Percentiles rank a stretch among this genome's conserved stretches.
These are phyloP conservation scores for Phytophthora crassamura DNA, from an alignment of 352 stramenopile genomes.

Conservation along the genomic window DNA sequence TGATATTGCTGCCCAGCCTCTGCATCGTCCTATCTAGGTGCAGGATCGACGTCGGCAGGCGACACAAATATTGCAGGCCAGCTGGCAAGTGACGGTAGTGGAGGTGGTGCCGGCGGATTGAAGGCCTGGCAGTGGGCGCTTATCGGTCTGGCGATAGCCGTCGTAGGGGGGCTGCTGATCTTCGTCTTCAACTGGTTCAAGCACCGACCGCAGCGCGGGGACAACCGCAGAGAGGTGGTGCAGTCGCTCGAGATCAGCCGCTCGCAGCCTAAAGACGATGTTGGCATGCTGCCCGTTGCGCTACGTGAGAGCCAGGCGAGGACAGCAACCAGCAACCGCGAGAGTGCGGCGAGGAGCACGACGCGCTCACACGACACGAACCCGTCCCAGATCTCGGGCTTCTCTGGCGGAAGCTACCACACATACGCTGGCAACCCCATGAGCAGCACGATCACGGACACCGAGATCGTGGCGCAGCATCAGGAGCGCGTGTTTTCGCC, in stretches of 20 bases:
- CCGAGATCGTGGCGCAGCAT: conserved; percentile 46
- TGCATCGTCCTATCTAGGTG: conserved; percentile 6
- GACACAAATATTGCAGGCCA: neutral
- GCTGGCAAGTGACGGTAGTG: conserved; percentile 15
- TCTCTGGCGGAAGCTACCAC: conserved; percentile 53
- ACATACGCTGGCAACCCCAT: conserved; percentile 38
- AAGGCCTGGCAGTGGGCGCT: conserved; percentile 47
- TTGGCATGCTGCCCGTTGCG: conserved; percentile 25
- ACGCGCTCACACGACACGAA: conserved; percentile 43
- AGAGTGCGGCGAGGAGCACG: conserved; percentile 29
- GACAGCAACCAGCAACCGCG: conserved; percentile 32
- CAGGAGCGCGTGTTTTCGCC: conserved; percentile 46
- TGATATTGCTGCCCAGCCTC: conserved; percentile 1
- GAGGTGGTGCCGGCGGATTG: conserved; percentile 15
- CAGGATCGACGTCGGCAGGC: conserved; percentile 1
- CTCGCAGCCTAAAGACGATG: conserved; percentile 39
- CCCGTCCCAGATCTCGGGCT: conserved; percentile 51
- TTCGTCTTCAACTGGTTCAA: conserved; percentile 65
- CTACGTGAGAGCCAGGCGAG: conserved; percentile 23
- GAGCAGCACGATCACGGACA: conserved; percentile 48
- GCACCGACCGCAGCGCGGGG: conserved; percentile 41
- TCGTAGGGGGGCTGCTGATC: conserved; percentile 38
- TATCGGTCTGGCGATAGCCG: conserved; percentile 40
- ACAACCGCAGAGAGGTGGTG: conserved; percentile 42
- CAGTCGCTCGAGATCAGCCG: conserved; percentile 33